Evolutionary conservation across 1,284 basidiomycete species (phyloP).

Genomic region (Trichosporon sp.): DNA sequence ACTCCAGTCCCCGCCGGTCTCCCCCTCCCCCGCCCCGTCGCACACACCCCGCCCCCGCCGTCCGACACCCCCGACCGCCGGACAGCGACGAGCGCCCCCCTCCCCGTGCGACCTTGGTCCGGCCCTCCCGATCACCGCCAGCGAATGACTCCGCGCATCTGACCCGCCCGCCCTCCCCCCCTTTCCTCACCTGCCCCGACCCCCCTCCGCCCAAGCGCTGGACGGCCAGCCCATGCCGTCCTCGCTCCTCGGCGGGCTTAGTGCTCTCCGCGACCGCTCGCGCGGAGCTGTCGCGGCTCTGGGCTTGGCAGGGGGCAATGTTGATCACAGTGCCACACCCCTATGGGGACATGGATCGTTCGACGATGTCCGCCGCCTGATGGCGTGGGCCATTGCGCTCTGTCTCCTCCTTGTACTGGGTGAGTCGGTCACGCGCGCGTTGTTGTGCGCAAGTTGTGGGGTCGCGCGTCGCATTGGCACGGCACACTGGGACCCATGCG

Average conservation of each 20-base stretch:
- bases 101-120: not conserved
- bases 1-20: not conserved
- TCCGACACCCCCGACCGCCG: not conserved
- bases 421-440: slow-evolving; percentile 18
- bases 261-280: slow-evolving; percentile 21
- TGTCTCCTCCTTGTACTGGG: slow-evolving; percentile 33
- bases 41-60: not conserved
- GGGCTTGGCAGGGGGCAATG: slow-evolving; percentile 8
- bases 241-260: slow-evolving; percentile 20
- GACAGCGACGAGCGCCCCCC: not conserved
- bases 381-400: slow-evolving; percentile 37
- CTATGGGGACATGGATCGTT: slow-evolving; percentile 8
- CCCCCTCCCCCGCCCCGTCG: not conserved
- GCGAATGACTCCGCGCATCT: not conserved
- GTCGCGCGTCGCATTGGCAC: not conserved
- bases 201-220: not conserved
- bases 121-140: not conserved
- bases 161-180: not conserved
- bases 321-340: slow-evolving; percentile 7
- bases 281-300: slow-evolving; percentile 20
- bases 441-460: not conserved
- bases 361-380: slow-evolving; percentile 28
- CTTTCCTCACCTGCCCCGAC: not conserved
- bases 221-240: slow-evolving; percentile 19
- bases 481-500: not conserved